These are phyloP conservation scores for Magnolia kwangsiensis DNA, from an alignment of 164 flowering plant species.

Conservation along the genomic window DNA sequence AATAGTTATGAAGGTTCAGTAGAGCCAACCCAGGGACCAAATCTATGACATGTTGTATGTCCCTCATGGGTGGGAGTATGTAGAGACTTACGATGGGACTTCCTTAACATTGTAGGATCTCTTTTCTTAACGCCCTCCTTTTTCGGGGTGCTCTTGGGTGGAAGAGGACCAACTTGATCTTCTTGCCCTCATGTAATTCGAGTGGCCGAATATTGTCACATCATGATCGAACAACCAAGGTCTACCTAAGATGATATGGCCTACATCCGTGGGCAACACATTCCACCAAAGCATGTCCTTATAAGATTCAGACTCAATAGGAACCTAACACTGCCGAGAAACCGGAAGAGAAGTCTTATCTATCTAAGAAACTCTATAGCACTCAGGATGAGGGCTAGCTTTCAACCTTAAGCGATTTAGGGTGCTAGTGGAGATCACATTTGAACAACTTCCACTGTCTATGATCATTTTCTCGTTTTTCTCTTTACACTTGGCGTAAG, in stretches of 20 bases:
- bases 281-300: not conserved
- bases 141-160: not conserved
- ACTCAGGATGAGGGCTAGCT: not conserved
- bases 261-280: conserved; percentile 3
- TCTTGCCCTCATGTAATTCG: conserved; percentile 1
- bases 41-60: not conserved
- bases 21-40: not conserved
- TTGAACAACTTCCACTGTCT: not conserved
- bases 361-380: not conserved
- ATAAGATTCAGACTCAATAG: conserved; percentile 1
- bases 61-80: not conserved
- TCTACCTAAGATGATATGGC: conserved; percentile 1
- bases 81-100: not conserved
- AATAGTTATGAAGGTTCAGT: not conserved
- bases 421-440: conserved; percentile 6
- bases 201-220: not conserved
- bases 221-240: not conserved
- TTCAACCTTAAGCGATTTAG: not conserved
- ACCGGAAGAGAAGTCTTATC: not conserved
- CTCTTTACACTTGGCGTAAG: conserved; percentile 1
- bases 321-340: not conserved
- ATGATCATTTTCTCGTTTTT: conserved; percentile 1
- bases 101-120: too few species aligned
- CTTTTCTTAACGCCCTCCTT: not conserved
- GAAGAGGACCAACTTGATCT: not conserved